Evolutionary conservation across 129 eudicot species (phyloP), one percentile per base, ranked within the genome.

Genomic region (Centaurea solstitialis): DNA sequence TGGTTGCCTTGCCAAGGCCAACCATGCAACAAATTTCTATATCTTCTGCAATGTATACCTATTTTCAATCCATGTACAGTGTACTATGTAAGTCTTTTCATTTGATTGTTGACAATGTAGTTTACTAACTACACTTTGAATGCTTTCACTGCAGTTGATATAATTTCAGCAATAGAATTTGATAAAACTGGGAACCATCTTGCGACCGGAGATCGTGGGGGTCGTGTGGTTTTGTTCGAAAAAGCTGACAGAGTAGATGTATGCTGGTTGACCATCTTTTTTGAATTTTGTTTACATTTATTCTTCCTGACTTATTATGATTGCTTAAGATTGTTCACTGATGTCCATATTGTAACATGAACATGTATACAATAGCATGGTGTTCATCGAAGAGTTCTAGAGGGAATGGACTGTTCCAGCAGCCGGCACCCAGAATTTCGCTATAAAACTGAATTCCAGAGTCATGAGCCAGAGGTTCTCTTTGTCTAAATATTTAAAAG

Each of bases 371-470:
- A 81, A 70, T 86, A 94, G 99, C 88, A 86, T 74, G 97, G 89
- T 83, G 80, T 78, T 79, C 91, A 40, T 83, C 89, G 97, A 74
- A 85, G 97, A 80, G 94, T 89, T 79, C 67, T 86, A 50, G 99
- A 94, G 84, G 87, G 84, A 77, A 89, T 86, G 90, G 97, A 94
- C 76, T 87, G 85, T 76, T 82, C 96, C 38, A 91, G 92, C 28
- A 85, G 88, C 76, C 95, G 90, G 33, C 99, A 93, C 82, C 97
- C 98, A 35, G 99, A 95, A 77, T 95, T 91, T 74, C 97, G 93
- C 22, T 95, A 95, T 77, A 95, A 91, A 87, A 92, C 99, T 9
- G 99, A 95, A 82, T 95, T 95, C 81, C 99, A 95, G 87, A 95
- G 98, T 81, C 99, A 95, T 73, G 99, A 95, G 41, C 97, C 98